A percentile compares a stretch with the other conserved stretches of the same genome.
These are phyloP conservation scores for Erucastrum elatum DNA, from an alignment of 345 rosid species.

Conservation along the genomic window DNA sequence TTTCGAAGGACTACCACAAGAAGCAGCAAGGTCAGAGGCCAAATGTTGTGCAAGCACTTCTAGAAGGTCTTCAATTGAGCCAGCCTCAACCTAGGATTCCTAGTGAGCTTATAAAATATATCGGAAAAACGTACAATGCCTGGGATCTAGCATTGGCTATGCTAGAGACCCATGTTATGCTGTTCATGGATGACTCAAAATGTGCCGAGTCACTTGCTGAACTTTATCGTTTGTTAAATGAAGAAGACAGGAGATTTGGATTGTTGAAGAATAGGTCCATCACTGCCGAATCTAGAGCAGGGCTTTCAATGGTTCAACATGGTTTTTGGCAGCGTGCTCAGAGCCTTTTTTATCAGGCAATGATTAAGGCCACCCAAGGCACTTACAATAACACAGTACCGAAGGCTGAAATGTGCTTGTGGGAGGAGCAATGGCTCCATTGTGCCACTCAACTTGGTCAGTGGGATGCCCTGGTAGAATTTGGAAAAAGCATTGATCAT, in stretches of 20 bases:
- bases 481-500: constrained; percentile 88
- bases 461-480: constrained; percentile 98
- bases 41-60: constrained; percentile 97
- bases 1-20: constrained; percentile 93
- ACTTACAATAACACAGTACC: constrained; percentile 96
- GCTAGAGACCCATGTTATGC: constrained; percentile 93
- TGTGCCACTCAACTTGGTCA: constrained; percentile 96
- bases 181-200: constrained; percentile 82
- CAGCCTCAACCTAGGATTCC: constrained; percentile 99
- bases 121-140: constrained; percentile 95
- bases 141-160: constrained; percentile 94
- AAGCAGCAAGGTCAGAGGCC: constrained; percentile 93
- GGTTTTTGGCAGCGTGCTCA: constrained; percentile 98
- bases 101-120: constrained; percentile 93
- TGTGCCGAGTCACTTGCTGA: constrained; percentile 96
- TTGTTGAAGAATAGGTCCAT: constrained; percentile 96
- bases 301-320: constrained; percentile 95
- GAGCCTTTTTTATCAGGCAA: constrained; percentile 91
- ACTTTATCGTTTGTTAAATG: constrained; percentile 90
- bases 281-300: constrained; percentile 94
- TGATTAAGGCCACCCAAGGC: constrained; percentile 99
- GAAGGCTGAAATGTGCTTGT: constrained; percentile 99
- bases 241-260: constrained; percentile 99
- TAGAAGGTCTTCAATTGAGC: constrained; percentile 97
- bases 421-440: constrained; percentile 99